Base-by-base conservation (phyloP, 1,284 basidiomycete species). In the Psilocybe mexicana region DNA sequence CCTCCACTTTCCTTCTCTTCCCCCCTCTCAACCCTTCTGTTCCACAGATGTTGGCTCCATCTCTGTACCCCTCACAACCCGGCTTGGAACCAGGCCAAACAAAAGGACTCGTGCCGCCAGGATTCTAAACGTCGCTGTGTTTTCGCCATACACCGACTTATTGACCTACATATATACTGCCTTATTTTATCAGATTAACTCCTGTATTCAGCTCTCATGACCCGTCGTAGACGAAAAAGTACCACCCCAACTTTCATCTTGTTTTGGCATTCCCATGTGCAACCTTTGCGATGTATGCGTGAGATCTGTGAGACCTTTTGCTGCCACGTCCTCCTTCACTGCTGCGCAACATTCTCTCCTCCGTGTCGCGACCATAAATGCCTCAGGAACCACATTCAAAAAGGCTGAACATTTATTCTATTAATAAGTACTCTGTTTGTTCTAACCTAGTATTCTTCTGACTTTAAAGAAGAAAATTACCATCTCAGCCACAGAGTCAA, bases 31-130 rank as follows among this genome's bases (percentile, higher is more conserved):
- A 42, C 45, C 49, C 64, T 47, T 59, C 61, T 18, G 18, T 62
- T 57, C 55, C 60, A 65, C 67, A 91, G 89, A 88, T 92, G 87
- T 78, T 90, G 61, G 74, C 80, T 28, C 80, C 83, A n/a, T 80
- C 85, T 38, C 70, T 81, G 65, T 86, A 86, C 61, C 56, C 55
- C 43, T 70, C 72, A 67, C 77, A 55, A 30, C 54, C 60, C 12
- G 56, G 44, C 24, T 40, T 82, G 46, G 71, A 79, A 26, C 68
- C 78, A 71, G 72, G 64, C 76, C 79, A 81, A 67, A 82, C 80
- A 72, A 88, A 90, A 76, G 80, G 78, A 46, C 75, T 92, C 62
- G 86, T 90, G 43, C 90, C 90, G 25, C 89, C 90, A 57, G 90
- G 90, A 42, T 90, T 92, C 74, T 91, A 65, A 67, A 60, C 26